Conservation (phyloP, 2,329 filamentous ascomycete genomes). For the Pseudogymnoascus sp. region DNA sequence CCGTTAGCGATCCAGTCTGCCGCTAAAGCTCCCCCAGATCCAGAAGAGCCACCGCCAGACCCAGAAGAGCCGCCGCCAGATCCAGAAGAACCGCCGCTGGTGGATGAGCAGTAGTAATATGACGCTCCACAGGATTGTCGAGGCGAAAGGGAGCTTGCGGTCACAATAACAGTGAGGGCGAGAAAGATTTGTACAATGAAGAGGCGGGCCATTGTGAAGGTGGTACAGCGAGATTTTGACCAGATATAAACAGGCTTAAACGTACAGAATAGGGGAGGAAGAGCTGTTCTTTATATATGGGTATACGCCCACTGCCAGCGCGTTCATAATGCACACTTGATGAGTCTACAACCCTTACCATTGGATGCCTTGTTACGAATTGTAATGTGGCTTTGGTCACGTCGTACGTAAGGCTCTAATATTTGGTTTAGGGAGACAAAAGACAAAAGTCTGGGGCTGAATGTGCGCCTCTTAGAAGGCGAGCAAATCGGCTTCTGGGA, state of each 20-base stretch:
- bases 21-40: no score
- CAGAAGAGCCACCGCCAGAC: no score
- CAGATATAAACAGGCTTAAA: background rate
- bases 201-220: background rate
- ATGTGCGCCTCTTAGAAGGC: background rate
- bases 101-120: no score
- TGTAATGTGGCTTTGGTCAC: background rate
- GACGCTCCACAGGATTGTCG: background rate
- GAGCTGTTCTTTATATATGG: background rate
- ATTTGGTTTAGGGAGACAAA: background rate
- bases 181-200: background rate
- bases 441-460: background rate
- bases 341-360: background rate
- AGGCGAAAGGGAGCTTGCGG: background rate
- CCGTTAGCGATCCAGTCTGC: no score
- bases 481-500: background rate
- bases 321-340: background rate
- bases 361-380: background rate
- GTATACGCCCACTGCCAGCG: background rate
- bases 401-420: background rate
- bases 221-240: background rate
- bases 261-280: background rate
- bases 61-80: no score
- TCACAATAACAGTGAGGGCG: background rate
- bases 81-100: no score